Percentiles rank a stretch among this genome's conserved stretches.
Evolutionary conservation across 1,139 yeast species (phyloP).

Genomic region (Fermentozyma sake): DNA sequence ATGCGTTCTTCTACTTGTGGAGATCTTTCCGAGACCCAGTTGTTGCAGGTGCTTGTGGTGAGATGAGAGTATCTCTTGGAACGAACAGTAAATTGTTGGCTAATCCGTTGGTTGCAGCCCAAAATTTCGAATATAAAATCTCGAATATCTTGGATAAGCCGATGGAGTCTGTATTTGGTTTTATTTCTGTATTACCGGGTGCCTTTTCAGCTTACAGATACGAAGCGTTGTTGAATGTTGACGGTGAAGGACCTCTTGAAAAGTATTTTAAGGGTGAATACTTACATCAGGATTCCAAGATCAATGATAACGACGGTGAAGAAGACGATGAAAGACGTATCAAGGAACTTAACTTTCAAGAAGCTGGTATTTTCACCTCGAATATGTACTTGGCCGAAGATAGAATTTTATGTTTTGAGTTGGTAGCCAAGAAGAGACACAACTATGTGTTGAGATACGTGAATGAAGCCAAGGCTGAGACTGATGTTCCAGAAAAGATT

Average conservation of each 20-base stretch:
- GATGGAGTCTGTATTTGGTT: constrained; percentile 78
- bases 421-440: constrained; percentile 64
- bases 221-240: constrained; percentile 60
- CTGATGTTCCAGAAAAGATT: constrained; percentile 75
- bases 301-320: constrained; percentile 22
- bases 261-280: constrained; percentile 79
- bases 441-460: constrained; percentile 69
- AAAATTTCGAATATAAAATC: constrained; percentile 79
- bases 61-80: constrained; percentile 69
- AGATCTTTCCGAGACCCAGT: constrained; percentile 64
- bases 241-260: constrained; percentile 69
- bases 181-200: constrained; percentile 78
- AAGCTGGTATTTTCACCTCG: constrained; percentile 68
- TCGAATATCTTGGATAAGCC: constrained; percentile 82
- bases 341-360: constrained; percentile 40
- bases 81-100: constrained; percentile 47
- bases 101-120: constrained; percentile 80
- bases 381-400: constrained; percentile 88
- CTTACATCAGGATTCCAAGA: constrained; percentile 46
- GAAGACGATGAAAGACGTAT: constrained; percentile 42
- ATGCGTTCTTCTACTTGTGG: constrained; percentile 77
- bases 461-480: constrained; percentile 72
- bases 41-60: constrained; percentile 91
- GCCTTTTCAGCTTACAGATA: constrained; percentile 84
- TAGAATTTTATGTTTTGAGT: constrained; percentile 75